Evolutionary conservation across 2,329 filamentous ascomycete genomes (phyloP), one percentile per base, ranked within the genome.

Genomic region (Aaosphaeria pasadenensis): DNA sequence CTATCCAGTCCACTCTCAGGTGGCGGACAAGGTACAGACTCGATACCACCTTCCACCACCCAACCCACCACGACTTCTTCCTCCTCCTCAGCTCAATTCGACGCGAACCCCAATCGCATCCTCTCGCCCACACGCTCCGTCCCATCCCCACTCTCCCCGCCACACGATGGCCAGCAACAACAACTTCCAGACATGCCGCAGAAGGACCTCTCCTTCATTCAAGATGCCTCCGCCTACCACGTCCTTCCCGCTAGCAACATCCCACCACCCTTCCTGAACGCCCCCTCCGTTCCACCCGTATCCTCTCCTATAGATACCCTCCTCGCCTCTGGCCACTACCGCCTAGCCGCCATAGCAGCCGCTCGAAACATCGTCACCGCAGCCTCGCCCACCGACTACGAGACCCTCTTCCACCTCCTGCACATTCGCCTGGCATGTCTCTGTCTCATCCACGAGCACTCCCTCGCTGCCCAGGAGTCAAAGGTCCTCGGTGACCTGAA

Each of bases 381-480:
- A 38, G 58, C 70, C 3, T 73, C 76, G 1, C 75, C 84, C 0
- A 75, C 75, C 42, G 84, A 92, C 64, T 74, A 83, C 41, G 74
- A 74, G 5, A 76, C 79, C 24, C 89, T 96, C 44, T 89, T 96
- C 60, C 74, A 80, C 36, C 77, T 96, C 11, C 76, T 96, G 2
- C 91, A 96, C 71, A 87, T 85, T 1, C 85, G 92, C 1, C 78
- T 96, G 0, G 85, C 88, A 13, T 95, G 88, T 62, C 77, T 97
- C 5, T 88, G 90, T 36, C 78, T 96, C 2, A 85, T 91, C 41
- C 86, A 88, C 51, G 84, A 87, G 49, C 71, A 75, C 32, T 67
- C 72, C 4, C 64, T 79, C 4, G 77, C 78, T 3, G 81, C 82
- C 0, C 78, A 84, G 53, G 84, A 87, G 67, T 78, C 81, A 5